Evolutionary conservation across 2,329 filamentous ascomycete species (phyloP), one percentile per base, ranked within the genome.

Genomic region (Atkinsonella texensis): DNA sequence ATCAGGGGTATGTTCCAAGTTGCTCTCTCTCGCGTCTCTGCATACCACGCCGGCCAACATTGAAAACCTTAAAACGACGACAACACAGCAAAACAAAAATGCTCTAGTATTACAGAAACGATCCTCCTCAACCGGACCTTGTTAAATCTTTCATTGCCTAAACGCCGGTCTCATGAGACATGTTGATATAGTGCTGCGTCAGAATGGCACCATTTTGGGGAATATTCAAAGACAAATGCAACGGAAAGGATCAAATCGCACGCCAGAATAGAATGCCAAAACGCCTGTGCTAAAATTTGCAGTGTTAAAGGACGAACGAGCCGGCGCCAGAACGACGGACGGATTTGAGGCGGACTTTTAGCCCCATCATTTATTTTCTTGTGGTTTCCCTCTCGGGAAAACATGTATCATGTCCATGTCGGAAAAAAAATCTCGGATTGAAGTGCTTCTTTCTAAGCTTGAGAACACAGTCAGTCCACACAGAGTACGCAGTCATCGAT

Each of bases 131-230:
- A 4, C 42, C 6, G 31, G 28, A 9, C 46, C 17, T 45, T 11
- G 32, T 41, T 33, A 38, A 35, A 38, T 23, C 18, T 15, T 28
- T 49, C 43, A 20, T 47, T 40, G 43, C 39, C 52, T 23, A 9
- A 54, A 55, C 54, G 54, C 54, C 54, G 17, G 11, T 47, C 40
- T 9, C 45, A 48, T 52, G 23, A 53, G 18, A 49, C 23, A 50
- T 10, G 23, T 28, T 18, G 43, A 49, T 20, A 42, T 17, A 28
- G 28, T 28, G 1, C 7, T 15, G n/a, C 31, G 44, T 15, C 40
- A 33, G 43, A 41, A 50, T 28, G 47, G 18, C 49, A 48, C 43
- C 39, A 38, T 31, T 38, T 15, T 28, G 39, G 42, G 18, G 15
- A 41, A 48, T 41, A 43, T 41, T 52, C 40, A 49, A 47, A n/a